These are phyloP conservation scores for Ganoderma resinaceum DNA, from an alignment of 1,284 basidiomycete species.

Conservation along the genomic window DNA sequence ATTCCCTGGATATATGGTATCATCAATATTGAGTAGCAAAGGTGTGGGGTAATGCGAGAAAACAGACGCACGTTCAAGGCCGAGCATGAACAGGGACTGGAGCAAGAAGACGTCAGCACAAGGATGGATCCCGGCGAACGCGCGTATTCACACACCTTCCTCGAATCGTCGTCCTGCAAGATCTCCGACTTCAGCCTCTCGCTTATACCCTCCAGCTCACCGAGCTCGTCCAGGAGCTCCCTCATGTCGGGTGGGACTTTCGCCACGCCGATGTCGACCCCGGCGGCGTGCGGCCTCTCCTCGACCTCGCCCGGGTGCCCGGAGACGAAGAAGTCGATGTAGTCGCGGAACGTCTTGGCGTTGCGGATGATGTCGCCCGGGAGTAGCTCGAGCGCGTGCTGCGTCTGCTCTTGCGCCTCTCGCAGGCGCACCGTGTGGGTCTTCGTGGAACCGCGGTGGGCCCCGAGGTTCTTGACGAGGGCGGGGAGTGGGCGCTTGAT, in stretches of 20 bases:
- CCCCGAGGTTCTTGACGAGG: neutral
- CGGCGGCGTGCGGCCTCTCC: conserved; percentile 24
- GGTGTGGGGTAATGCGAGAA: neutral
- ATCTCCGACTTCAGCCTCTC: conserved; percentile 54
- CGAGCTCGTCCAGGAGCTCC: conserved; percentile 56
- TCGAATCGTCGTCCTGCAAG: conserved; percentile 54
- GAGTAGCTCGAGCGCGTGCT: conserved; percentile 52
- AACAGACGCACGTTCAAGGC: conserved; percentile 57
- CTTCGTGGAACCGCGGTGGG: neutral
- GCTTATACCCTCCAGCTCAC: conserved; percentile 45
- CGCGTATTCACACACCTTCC: conserved; percentile 50
- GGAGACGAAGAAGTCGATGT: conserved; percentile 50
- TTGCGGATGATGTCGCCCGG: conserved; percentile 56
- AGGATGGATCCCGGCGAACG: neutral
- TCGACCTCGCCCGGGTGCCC: conserved; percentile 15
- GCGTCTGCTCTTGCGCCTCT: conserved; percentile 35
- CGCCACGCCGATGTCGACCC: conserved; percentile 9
- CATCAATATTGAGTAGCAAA: neutral
- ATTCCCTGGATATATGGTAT: conserved; percentile 39
- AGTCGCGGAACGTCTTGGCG: conserved; percentile 52
- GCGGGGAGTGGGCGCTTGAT: conserved; percentile 19
- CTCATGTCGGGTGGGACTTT: conserved; percentile 47
- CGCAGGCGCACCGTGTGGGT: conserved; percentile 14
- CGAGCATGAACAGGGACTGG: conserved; percentile 58
- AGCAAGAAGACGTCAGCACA: neutral